Evolutionary conservation across 768 basidiomycete genomes (phyloP).

Genomic region (Clitopilus passeckerianus): DNA sequence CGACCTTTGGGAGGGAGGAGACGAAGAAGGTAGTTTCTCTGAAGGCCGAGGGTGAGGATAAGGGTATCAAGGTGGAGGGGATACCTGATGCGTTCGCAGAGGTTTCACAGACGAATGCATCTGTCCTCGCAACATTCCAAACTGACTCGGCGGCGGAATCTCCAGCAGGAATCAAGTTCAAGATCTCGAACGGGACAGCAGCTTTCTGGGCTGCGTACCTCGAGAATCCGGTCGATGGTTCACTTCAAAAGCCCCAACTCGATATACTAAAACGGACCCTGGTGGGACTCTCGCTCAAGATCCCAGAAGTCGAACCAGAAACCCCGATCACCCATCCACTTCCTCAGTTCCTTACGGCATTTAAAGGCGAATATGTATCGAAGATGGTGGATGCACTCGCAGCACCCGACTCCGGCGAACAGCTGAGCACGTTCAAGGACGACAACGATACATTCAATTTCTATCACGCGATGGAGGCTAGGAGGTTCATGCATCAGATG

Average conservation of each 20-base stretch:
- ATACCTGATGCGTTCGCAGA: not conserved
- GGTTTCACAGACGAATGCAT: not conserved
- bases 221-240: slow-evolving; percentile 46
- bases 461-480: slow-evolving; percentile 31
- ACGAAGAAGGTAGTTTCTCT: not conserved
- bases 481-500: slow-evolving; percentile 21
- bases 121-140: not conserved
- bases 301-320: slow-evolving; percentile 18
- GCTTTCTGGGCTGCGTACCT: slow-evolving; percentile 54
- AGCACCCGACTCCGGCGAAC: slow-evolving; percentile 19
- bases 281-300: slow-evolving; percentile 37
- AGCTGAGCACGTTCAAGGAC: slow-evolving; percentile 47
- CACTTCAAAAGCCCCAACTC: slow-evolving; percentile 13
- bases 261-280: not conserved
- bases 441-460: slow-evolving; percentile 69
- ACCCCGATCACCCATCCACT: slow-evolving; percentile 30
- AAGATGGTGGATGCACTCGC: slow-evolving; percentile 32
- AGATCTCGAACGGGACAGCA: slow-evolving; percentile 41
- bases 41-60: not conserved
- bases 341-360: slow-evolving; percentile 56
- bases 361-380: slow-evolving; percentile 33
- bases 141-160: not conserved
- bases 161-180: not conserved
- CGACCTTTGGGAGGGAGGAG: not conserved
- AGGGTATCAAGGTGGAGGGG: not conserved